Percentiles rank a stretch among this genome's conserved stretches.
These are phyloP conservation scores for Mycosphaerella arachidis DNA, from an alignment of 2,329 filamentous ascomycete species.

Conservation along the genomic window DNA sequence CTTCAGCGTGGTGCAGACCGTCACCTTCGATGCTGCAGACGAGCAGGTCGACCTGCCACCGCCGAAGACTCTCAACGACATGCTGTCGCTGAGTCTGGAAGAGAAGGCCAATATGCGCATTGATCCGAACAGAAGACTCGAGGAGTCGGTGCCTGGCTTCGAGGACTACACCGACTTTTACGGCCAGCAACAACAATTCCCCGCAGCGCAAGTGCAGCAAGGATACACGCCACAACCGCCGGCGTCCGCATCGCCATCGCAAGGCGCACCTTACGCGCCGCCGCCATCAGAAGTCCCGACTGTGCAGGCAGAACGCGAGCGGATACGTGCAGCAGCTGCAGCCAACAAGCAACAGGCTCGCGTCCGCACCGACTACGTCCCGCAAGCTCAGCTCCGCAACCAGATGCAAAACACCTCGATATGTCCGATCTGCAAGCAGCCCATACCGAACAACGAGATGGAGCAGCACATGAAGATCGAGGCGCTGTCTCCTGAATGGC, in stretches of 20 bases:
- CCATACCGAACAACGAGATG: constrained; percentile 80
- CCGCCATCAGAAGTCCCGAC: constrained; percentile 27
- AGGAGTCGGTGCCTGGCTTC: constrained; percentile 86
- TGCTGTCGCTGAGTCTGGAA: constrained; percentile 91
- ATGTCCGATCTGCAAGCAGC: constrained; percentile 90
- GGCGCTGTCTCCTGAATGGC: constrained; percentile 88
- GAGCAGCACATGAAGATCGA: constrained; percentile 94
- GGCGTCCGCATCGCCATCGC: constrained; percentile 24
- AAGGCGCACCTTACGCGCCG: constrained; percentile 25
- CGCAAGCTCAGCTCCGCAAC: constrained; percentile 62
- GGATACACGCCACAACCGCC: constrained; percentile 26
- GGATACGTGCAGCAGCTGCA: constrained; percentile 66
- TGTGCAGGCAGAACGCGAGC: constrained; percentile 44
- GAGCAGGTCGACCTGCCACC: constrained; percentile 81
- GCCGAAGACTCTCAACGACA: constrained; percentile 81
- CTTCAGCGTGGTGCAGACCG: constrained; percentile 92
- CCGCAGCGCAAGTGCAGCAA: constrained; percentile 25
- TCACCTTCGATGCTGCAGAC: constrained; percentile 84
- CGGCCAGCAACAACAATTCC: constrained; percentile 25
- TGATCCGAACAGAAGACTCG: constrained; percentile 74
- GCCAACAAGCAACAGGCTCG: constrained; percentile 57
- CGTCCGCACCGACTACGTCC: constrained; percentile 90
- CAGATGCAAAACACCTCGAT: constrained; percentile 59
- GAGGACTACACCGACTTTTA: constrained; percentile 48
- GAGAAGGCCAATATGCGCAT: constrained; percentile 91